Percentiles rank a stretch among this genome's conserved stretches.
Evolutionary conservation across 164 flowering plant genomes (phyloP).

Genomic region (Annona squamosa): DNA sequence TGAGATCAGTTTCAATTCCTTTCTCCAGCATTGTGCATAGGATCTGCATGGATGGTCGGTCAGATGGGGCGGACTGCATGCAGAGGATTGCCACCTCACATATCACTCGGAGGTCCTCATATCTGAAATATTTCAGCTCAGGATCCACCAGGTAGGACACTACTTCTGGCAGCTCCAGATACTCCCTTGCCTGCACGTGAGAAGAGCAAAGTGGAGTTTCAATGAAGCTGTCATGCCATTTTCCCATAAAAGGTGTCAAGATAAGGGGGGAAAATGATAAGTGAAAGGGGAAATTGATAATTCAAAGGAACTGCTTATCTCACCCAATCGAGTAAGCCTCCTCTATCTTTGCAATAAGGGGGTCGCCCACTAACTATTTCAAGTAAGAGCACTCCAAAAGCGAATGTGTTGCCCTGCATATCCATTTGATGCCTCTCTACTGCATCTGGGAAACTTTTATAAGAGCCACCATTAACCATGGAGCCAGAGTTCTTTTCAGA

Average conservation of each 20-base stretch:
- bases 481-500: conserved; percentile 69
- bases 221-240: not conserved
- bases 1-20: conserved; percentile 58
- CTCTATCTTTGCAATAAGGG: conserved; percentile 70
- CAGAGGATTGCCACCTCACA: conserved; percentile 69
- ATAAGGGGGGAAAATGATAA: not conserved
- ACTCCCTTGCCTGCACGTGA: conserved; percentile 66
- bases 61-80: conserved; percentile 35
- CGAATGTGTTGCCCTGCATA: conserved; percentile 55
- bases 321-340: conserved; percentile 84
- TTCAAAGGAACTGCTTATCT: conserved; percentile 13
- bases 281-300: not conserved
- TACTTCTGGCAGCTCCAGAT: conserved; percentile 56
- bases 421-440: conserved; percentile 60
- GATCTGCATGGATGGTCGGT: conserved; percentile 51
- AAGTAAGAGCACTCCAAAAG: conserved; percentile 76
- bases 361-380: conserved; percentile 86
- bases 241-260: not conserved
- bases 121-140: conserved; percentile 54
- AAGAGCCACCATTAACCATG: conserved; percentile 39
- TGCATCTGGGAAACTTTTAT: conserved; percentile 53
- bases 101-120: conserved; percentile 61
- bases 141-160: conserved; percentile 75
- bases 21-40: conserved; percentile 57
- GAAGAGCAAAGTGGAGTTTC: not conserved